phyloP scores from a whole-genome alignment of 2,329 filamentous ascomycete species.

The Alternaria gaisen region DNA sequence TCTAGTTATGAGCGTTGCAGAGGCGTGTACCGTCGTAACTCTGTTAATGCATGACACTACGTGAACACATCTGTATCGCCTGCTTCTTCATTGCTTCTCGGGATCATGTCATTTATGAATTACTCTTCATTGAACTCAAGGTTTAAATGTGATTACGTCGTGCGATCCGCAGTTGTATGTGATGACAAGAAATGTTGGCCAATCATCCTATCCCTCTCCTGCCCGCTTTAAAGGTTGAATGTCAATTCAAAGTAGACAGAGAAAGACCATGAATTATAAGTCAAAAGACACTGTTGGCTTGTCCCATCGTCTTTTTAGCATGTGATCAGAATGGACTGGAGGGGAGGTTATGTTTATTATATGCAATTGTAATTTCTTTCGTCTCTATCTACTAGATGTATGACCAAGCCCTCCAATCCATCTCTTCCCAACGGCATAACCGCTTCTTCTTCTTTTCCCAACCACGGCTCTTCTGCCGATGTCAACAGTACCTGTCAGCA shows the following conservation, averaged over 20 bases:
- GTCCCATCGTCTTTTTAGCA: not conserved
- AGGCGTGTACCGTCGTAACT: not conserved
- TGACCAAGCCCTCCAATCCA: not conserved
- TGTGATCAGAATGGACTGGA: not conserved
- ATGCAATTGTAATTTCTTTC: constrained; percentile 15
- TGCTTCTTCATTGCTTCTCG: not conserved
- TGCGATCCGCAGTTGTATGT: not conserved
- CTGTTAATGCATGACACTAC: constrained; percentile 3
- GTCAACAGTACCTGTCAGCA: not conserved
- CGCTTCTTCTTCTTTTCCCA: not conserved
- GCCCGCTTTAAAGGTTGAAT: too few relatives aligned
- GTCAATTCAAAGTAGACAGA: not conserved
- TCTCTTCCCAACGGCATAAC: not conserved
- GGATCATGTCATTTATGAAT: not conserved
- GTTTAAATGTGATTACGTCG: not conserved
- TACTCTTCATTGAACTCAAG: not conserved
- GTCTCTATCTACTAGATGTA: constrained; percentile 17
- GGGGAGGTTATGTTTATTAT: not conserved
- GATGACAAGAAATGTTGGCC: not conserved
- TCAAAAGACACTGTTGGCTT: not conserved
- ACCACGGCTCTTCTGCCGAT: not conserved
- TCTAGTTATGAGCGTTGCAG: not conserved
- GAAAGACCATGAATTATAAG: not conserved
- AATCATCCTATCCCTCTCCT: not conserved
- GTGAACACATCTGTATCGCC: not conserved